Conservation (phyloP, 1,284 basidiomycete species). For the Naganishia liquefaciens region DNA sequence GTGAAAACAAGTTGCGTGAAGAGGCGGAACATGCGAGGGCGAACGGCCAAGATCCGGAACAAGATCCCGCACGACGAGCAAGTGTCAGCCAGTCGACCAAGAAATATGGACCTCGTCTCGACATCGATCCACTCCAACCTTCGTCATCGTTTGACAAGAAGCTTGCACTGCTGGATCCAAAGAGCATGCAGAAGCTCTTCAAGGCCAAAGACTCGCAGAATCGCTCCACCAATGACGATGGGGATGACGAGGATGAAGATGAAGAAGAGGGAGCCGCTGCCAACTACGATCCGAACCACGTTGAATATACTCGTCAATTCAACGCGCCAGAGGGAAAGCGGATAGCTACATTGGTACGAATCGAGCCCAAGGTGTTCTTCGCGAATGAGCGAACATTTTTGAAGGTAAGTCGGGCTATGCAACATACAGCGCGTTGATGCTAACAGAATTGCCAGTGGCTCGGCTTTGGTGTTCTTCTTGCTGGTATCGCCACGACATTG, state of each 20-base stretch:
- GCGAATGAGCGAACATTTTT: slow-evolving; percentile 72
- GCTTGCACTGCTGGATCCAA: slow-evolving; percentile 47
- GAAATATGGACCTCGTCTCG: slow-evolving; percentile 57
- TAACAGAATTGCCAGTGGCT: slow-evolving; percentile 77
- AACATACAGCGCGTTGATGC: no score
- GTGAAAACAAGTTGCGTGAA: slow-evolving; percentile 63
- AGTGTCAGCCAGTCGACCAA: slow-evolving; percentile 31
- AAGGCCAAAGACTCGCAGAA: slow-evolving; percentile 60
- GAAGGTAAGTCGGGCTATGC: slow-evolving; percentile 57
- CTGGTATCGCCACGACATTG: slow-evolving; percentile 82
- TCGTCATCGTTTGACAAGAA: slow-evolving; percentile 76
- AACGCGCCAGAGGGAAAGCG: slow-evolving; percentile 81
- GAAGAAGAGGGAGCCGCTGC: slow-evolving; percentile 47
- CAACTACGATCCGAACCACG: slow-evolving; percentile 44
- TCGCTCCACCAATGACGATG: slow-evolving; percentile 32
- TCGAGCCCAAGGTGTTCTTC: slow-evolving; percentile 98
- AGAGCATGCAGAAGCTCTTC: slow-evolving; percentile 57
- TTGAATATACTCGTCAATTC: slow-evolving; percentile 69
- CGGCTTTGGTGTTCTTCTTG: slow-evolving; percentile 84
- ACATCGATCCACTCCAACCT: slow-evolving; percentile 81
- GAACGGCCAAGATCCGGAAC: slow-evolving; percentile 12
- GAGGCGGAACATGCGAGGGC: slow-evolving; percentile 25
- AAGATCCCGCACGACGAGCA: slow-evolving; percentile 15
- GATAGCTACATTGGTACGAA: slow-evolving; percentile 86
- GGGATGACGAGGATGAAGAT: slow-evolving; percentile 54